Base-by-base conservation (phyloP, 1,284 basidiomycete species). In the Cryptococcus sp. region DNA sequence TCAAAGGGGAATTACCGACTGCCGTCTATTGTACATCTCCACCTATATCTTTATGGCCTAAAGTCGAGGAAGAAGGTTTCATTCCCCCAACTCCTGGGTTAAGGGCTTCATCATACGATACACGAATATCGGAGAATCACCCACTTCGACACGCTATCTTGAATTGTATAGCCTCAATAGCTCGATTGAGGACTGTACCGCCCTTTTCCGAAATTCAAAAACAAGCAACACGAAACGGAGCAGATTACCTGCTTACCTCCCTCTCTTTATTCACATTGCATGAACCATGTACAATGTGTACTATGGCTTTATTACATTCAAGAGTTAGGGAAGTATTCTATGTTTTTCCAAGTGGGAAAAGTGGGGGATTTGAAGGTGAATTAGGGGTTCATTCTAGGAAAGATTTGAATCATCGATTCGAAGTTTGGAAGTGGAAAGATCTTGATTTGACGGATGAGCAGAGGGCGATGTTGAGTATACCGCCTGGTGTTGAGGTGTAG, bases 231-330 rank as follows among this genome's bases (percentile, higher is more conserved):
- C 53, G 72, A 41, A 88, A 87, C 63, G 86, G 86, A 13, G 77
- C 82, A 3, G 85, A 86, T 67, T 97, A 96, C 73, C 84, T 96
- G 28, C 79, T 96, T 36, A 96, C 90, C 0, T 83, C 83, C 0
- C 80, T 85, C 23, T 83, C 84, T 1, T 77, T 96, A 21, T 96
- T 96, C 76, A 82, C 84, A 46, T 89, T 89, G 2, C 92, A 97
- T 72, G 92, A 97, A 64, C 92, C 93, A 2, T 97, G 93, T 64
- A 81, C 96, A 52, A 91, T 96, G 87, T 97, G 93, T 70, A 83
- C 84, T 59, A 97, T 97, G 93, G 89, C 91, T 2, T 76, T 97
- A 18, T 75, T 93, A 7, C 93, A 97, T 74, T 91, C 88, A 2
- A 82, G 93, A 19, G 89, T 94, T 48, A 85, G 87, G 60, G 86